A percentile compares a stretch with the other conserved stretches of the same genome.
Evolutionary conservation across 2,329 filamentous ascomycete genomes (phyloP).

Genomic region (Hymenoscyphus scutula): DNA sequence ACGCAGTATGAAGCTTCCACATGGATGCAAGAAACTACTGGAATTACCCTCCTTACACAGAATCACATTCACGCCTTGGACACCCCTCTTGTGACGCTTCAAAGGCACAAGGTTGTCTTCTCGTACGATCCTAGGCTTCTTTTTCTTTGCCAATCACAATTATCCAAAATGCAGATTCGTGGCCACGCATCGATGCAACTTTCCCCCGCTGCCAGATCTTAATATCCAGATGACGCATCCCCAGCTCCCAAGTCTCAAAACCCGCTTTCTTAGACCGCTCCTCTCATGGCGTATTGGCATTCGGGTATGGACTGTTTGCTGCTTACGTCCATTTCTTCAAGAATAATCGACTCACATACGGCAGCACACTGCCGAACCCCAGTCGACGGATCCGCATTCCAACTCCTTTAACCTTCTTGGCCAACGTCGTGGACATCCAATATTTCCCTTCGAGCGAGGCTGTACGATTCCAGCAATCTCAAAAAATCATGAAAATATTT

Average conservation of each 20-base stretch:
- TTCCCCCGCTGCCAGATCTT: background rate
- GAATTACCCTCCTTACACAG: no score
- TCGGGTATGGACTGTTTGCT: background rate
- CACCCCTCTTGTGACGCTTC: background rate
- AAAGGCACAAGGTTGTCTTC: background rate
- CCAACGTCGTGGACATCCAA: background rate
- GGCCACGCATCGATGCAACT: background rate
- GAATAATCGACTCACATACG: background rate
- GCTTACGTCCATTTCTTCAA: background rate
- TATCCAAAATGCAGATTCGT: background rate
- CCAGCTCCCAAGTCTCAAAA: background rate
- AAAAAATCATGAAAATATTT: background rate
- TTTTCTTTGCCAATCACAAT: background rate
- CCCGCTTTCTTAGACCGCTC: background rate
- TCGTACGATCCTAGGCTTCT: background rate
- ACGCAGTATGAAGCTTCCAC: no score
- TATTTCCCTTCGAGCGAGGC: slow-evolving; percentile 8
- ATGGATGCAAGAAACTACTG: no score
- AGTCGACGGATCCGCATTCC: background rate
- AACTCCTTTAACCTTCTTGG: slow-evolving; percentile 7
- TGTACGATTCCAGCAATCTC: background rate
- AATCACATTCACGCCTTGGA: no score
- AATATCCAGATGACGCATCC: background rate
- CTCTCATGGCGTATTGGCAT: background rate
- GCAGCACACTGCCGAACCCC: background rate